phyloP scores from a whole-genome alignment of 768 basidiomycete species.

The Amanita molliuscula region DNA sequence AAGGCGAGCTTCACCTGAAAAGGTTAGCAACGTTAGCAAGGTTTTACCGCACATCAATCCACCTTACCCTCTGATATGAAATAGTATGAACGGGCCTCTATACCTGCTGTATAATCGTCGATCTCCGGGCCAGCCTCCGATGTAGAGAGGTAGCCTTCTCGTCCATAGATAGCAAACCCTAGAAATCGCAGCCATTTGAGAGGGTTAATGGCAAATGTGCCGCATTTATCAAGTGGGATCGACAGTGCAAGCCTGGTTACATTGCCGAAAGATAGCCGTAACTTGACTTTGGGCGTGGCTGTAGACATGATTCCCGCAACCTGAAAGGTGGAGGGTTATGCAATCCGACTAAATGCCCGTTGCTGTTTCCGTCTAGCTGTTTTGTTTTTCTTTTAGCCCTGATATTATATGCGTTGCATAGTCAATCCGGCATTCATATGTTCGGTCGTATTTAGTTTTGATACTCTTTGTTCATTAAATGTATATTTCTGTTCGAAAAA shows the following conservation, averaged over 20 bases:
- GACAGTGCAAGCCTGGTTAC: neutral
- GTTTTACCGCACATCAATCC: neutral
- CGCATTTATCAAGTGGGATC: slow-evolving; percentile 8
- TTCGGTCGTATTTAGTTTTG: no score
- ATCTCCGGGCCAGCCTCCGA: slow-evolving; percentile 9
- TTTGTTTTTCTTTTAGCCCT: no score
- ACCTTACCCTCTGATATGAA: slow-evolving; percentile 8
- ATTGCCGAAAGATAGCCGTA: neutral
- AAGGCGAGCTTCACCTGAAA: slow-evolving; percentile 8
- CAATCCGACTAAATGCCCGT: no score
- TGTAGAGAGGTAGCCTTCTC: slow-evolving; percentile 7
- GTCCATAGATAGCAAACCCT: slow-evolving; percentile 11
- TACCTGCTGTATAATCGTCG: slow-evolving; percentile 7
- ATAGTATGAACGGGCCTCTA: slow-evolving; percentile 8
- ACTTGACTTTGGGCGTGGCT: neutral
- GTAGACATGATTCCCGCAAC: neutral
- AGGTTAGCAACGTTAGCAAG: neutral
- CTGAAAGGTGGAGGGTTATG: no score
- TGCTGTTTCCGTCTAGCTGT: no score
- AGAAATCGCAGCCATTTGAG: slow-evolving; percentile 13
- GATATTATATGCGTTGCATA: no score
- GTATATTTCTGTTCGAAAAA: no score
- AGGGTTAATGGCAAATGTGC: slow-evolving; percentile 7
- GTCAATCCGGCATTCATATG: no score
- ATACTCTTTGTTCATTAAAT: no score